Conservation (phyloP, 1,284 basidiomycete species). For the Apiotrichum mycotoxinovorans region DNA sequence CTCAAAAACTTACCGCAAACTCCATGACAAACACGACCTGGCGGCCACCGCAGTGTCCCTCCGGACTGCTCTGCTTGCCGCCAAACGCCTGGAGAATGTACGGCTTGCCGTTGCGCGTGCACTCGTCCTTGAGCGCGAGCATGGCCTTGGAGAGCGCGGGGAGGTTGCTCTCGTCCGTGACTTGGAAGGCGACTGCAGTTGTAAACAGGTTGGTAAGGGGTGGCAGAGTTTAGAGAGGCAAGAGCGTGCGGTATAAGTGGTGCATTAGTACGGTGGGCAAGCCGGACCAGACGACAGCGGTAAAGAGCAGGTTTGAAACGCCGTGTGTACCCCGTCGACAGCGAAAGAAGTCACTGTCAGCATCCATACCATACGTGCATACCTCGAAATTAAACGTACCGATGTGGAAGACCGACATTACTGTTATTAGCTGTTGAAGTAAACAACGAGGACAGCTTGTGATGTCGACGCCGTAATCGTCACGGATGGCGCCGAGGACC, state of each 20-base stretch:
- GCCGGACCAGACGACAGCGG: no score
- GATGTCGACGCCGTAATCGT: neutral
- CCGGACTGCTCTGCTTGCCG: constrained; percentile 37
- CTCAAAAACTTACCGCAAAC: constrained; percentile 39
- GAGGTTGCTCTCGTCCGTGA: constrained; percentile 15
- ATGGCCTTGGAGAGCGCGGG: constrained; percentile 23
- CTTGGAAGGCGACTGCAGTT: constrained; percentile 39
- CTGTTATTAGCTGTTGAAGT: neutral
- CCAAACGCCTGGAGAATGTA: constrained; percentile 37
- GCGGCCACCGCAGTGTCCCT: constrained; percentile 35
- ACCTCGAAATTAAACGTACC: constrained; percentile 2
- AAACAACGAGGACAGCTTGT: neutral
- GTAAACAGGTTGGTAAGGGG: neutral
- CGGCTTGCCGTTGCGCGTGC: constrained; percentile 23
- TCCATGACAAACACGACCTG: constrained; percentile 42
- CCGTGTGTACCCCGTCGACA: no score
- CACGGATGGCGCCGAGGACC: no score
- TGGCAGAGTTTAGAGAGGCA: constrained; percentile 17
- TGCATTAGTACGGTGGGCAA: no score
- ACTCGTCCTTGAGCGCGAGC: constrained; percentile 28
- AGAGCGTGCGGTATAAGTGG: no score
- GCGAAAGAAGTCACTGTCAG: no score
- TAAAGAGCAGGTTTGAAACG: no score
- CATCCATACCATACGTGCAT: constrained; percentile 22
- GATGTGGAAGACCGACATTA: constrained; percentile 17